Conservation (phyloP, 1,139 yeast genomes). For the Ogataea hybrid region DNA sequence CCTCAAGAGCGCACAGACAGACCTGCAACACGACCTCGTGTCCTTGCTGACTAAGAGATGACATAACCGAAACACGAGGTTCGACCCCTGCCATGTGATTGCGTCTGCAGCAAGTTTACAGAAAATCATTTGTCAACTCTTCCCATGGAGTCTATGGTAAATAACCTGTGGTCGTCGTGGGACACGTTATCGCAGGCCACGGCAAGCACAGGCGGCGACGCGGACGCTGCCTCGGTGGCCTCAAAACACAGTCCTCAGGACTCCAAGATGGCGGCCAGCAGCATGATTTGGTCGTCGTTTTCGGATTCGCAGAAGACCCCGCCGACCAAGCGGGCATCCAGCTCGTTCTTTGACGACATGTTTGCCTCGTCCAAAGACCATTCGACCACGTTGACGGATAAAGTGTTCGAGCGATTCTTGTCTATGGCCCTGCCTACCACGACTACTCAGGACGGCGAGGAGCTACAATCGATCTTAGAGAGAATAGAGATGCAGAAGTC, state of each 20-base stretch:
- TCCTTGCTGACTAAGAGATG: constrained; percentile 19
- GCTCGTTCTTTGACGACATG: constrained; percentile 20
- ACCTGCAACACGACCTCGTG: constrained; percentile 11
- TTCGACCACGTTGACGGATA: constrained; percentile 48
- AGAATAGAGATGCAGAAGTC: constrained; percentile 57
- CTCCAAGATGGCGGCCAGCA: constrained; percentile 9
- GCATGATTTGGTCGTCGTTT: constrained; percentile 17
- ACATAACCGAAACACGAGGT: constrained; percentile 2
- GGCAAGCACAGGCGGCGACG: constrained; percentile 5
- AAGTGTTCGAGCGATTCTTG: constrained; percentile 64
- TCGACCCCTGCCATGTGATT: constrained; percentile 3
- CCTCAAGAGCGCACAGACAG: constrained; percentile 7
- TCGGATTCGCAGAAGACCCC: constrained; percentile 10
- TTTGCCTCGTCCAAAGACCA: constrained; percentile 14
- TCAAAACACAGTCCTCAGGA: constrained; percentile 1
- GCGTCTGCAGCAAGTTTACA: constrained; percentile 2
- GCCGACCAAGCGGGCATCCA: constrained; percentile 3
- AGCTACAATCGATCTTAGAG: constrained; percentile 40
- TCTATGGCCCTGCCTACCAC: constrained; percentile 67
- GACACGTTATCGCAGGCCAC: constrained; percentile 23
- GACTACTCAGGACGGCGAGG: constrained; percentile 42
- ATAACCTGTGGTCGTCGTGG: constrained; percentile 28
- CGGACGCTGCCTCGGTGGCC: neutral
- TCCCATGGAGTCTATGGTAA: constrained; percentile 29
- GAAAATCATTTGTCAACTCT: constrained; percentile 1